phyloP scores from a whole-genome alignment of 345 rosid genomes.

The Salix suchowensis region DNA sequence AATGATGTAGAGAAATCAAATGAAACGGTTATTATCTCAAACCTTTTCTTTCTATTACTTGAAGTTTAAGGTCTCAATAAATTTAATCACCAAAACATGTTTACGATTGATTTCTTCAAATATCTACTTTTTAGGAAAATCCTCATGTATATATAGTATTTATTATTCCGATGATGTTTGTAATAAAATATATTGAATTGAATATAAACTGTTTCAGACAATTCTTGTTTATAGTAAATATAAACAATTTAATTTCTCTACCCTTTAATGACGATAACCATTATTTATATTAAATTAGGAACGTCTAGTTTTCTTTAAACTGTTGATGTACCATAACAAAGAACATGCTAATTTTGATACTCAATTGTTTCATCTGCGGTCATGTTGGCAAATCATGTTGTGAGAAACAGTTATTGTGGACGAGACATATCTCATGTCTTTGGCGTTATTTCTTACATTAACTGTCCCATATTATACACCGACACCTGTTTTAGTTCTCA shows the following conservation, averaged over 20 bases:
- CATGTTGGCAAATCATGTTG: not conserved
- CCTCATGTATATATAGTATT: not conserved
- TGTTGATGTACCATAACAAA: not conserved
- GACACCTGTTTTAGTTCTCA: no score
- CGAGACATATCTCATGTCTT: not conserved
- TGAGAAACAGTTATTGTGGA: not conserved
- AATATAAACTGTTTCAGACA: not conserved
- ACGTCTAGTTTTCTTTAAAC: no score
- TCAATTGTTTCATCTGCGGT: not conserved
- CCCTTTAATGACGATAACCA: no score
- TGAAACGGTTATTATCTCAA: constrained; percentile 50
- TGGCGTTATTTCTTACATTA: not conserved
- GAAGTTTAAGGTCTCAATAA: not conserved
- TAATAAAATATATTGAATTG: no score
- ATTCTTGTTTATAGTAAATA: not conserved
- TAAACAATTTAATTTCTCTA: not conserved
- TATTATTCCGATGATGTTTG: no score
- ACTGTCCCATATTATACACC: not conserved
- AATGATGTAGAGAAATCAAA: constrained; percentile 82
- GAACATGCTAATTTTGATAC: no score
- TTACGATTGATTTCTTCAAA: not conserved
- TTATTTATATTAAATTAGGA: not conserved
- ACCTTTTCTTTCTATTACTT: not conserved
- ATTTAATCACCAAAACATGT: not conserved
- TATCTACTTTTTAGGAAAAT: not conserved